Conservation (phyloP, 2,329 filamentous ascomycete species). For the Eutypa lata region DNA sequence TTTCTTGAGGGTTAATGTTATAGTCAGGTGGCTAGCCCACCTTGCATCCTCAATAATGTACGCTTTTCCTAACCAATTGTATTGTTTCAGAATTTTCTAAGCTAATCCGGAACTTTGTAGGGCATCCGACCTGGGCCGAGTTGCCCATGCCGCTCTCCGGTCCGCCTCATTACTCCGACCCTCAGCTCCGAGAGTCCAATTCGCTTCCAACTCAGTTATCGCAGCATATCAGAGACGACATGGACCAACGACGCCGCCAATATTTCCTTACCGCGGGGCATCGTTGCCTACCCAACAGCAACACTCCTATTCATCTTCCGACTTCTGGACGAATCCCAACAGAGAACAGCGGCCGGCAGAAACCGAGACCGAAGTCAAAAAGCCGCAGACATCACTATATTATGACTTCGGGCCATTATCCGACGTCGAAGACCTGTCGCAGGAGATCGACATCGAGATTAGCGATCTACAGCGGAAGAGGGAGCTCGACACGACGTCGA, state of each 20-base stretch:
- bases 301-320: constrained; percentile 3
- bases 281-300: constrained; percentile 4
- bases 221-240: constrained; percentile 3
- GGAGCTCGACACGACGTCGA: neutral
- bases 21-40: neutral
- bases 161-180: constrained; percentile 19
- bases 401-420: neutral
- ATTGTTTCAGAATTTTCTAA: neutral
- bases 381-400: constrained; percentile 18
- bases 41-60: constrained; percentile 16
- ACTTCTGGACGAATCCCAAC: constrained; percentile 9
- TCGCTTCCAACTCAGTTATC: constrained; percentile 5
- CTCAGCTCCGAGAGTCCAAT: constrained; percentile 15
- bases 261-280: no score
- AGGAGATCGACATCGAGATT: constrained; percentile 25
- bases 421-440: constrained; percentile 12
- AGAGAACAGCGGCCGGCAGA: neutral
- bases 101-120: constrained; percentile 10
- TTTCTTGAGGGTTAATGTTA: no score
- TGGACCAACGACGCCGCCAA: no score
- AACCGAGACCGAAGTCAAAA: constrained; percentile 11
- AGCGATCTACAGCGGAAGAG: constrained; percentile 20
- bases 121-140: constrained; percentile 22
- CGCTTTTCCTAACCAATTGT: neutral
- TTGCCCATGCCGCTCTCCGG: constrained; percentile 20